Evolutionary conservation across 441 rosid species (phyloP).

Genomic region (Breynia disticha): DNA sequence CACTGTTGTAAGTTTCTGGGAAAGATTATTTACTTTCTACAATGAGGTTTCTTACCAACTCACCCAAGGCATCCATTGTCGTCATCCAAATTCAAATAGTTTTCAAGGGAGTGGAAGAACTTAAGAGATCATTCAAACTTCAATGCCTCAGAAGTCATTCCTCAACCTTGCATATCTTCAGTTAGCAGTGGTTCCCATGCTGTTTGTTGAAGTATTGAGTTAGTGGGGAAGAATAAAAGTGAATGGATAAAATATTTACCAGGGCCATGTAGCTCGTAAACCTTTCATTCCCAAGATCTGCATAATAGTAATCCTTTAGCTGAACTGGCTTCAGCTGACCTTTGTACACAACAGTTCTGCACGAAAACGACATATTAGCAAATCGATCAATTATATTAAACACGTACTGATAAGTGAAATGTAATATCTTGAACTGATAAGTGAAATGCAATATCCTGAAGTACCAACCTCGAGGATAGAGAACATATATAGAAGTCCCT

Average conservation of each 20-base stretch:
- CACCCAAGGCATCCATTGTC: conserved; percentile 64
- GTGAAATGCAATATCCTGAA: conserved; percentile 2
- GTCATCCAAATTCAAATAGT: conserved; percentile 75
- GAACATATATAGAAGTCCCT: conserved; percentile 97
- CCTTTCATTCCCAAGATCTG: conserved; percentile 99
- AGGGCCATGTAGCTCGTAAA: conserved; percentile 99
- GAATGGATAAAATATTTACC: conserved; percentile 93
- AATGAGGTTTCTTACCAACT: conserved; percentile 83
- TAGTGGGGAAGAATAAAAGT: conserved; percentile 66
- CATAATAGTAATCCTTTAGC: conserved; percentile 78
- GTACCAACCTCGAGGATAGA: conserved; percentile 77
- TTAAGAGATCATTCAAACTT: conserved; percentile 99
- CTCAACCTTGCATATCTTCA: conserved; percentile 98
- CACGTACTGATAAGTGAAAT: not conserved
- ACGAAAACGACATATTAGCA: conserved; percentile 1
- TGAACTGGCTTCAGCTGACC: conserved; percentile 96
- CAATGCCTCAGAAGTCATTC: conserved; percentile 99
- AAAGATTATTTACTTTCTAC: conserved; percentile 65
- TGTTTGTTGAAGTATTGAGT: conserved; percentile 99
- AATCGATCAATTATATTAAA: not conserved
- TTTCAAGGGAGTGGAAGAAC: conserved; percentile 97
- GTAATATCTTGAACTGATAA: too few relatives aligned
- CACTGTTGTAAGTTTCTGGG: conserved; percentile 69
- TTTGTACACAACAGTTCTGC: conserved; percentile 95
- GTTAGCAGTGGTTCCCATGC: conserved; percentile 88